A percentile compares a stretch with the other conserved stretches of the same genome.
phyloP scores from a whole-genome alignment of 1,284 basidiomycete genomes.

The Trichosporon asahii region DNA sequence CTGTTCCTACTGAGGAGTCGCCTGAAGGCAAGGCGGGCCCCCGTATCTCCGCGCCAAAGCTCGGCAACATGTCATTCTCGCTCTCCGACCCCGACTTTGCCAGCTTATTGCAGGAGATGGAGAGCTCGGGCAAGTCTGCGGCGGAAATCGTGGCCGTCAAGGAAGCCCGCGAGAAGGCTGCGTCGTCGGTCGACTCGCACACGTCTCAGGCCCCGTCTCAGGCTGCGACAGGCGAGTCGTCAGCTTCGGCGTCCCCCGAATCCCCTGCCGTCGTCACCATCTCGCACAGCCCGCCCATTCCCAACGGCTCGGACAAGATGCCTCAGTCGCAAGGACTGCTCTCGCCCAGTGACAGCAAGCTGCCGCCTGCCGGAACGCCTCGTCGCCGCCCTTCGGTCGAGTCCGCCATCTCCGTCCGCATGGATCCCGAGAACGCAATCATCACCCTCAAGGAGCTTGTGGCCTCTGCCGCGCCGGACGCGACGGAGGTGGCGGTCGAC shows the following conservation, averaged over 20 bases:
- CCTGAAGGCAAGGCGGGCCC: conserved; percentile 24
- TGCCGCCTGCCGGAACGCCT: conserved; percentile 20
- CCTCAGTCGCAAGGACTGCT: conserved; percentile 15
- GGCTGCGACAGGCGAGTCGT: neutral
- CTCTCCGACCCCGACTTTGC: conserved; percentile 53
- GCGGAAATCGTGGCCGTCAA: conserved; percentile 2
- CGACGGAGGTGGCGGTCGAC: conserved; percentile 68
- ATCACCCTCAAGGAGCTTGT: conserved; percentile 53
- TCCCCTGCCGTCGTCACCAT: neutral
- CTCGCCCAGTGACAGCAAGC: conserved; percentile 31
- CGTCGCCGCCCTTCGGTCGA: conserved; percentile 45
- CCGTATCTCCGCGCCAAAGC: conserved; percentile 42
- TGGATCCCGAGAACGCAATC: conserved; percentile 37
- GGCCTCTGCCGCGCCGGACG: conserved; percentile 62
- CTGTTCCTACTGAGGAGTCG: neutral
- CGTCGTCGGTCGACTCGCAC: neutral
- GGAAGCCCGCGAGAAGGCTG: neutral
- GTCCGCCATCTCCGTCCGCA: conserved; percentile 35
- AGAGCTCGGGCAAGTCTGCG: conserved; percentile 16
- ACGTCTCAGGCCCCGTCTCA: neutral
- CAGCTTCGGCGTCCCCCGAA: neutral
- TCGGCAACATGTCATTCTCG: conserved; percentile 50
- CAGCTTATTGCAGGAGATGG: conserved; percentile 45
- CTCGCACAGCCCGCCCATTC: conserved; percentile 1
- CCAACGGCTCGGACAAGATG: conserved; percentile 3